A percentile compares a stretch with the other conserved stretches of the same genome.
These are phyloP conservation scores for Chlorencoelia australis DNA, from an alignment of 2,329 filamentous ascomycete species.

Conservation along the genomic window DNA sequence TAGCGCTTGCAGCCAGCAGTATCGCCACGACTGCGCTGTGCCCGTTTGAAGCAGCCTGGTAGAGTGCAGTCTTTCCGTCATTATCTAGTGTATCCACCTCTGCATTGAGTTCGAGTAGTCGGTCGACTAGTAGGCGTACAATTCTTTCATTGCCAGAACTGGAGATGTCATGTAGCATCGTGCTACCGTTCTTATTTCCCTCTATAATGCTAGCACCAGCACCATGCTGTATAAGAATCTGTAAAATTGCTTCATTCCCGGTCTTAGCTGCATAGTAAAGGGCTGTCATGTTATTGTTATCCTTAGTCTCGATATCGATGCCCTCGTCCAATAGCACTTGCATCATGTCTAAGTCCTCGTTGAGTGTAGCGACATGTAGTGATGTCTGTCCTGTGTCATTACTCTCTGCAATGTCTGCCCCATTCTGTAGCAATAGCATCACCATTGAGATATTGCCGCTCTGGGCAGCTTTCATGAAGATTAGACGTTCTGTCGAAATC, in stretches of 20 bases:
- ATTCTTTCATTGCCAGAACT: constrained; percentile 4
- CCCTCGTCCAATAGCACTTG: constrained; percentile 4
- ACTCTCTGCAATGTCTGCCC: constrained; percentile 10
- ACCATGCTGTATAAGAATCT: constrained; percentile 5
- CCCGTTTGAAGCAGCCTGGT: constrained; percentile 16
- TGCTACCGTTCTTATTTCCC: constrained; percentile 3
- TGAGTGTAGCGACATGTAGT: constrained; percentile 11
- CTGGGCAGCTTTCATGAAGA: constrained; percentile 10
- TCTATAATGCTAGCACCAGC: not conserved
- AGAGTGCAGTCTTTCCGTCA: constrained; percentile 8
- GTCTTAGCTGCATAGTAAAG: constrained; percentile 8
- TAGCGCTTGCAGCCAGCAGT: constrained; percentile 22
- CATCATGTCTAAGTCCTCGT: constrained; percentile 7
- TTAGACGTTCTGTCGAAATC: constrained; percentile 7
- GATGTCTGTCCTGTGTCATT: constrained; percentile 8
- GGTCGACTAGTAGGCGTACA: constrained; percentile 3
- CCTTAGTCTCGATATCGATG: constrained; percentile 7
- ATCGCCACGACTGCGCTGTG: constrained; percentile 20
- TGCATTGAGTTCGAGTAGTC: constrained; percentile 3
- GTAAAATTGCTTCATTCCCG: constrained; percentile 3
- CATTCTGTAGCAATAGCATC: constrained; percentile 5
- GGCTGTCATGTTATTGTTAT: constrained; percentile 6
- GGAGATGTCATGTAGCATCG: constrained; percentile 8
- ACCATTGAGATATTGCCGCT: constrained; percentile 9
- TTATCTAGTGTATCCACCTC: constrained; percentile 2